Evolutionary conservation across 371 early-diverging fungal species (phyloP).

Genomic region (Zancudomyces culisetae): DNA sequence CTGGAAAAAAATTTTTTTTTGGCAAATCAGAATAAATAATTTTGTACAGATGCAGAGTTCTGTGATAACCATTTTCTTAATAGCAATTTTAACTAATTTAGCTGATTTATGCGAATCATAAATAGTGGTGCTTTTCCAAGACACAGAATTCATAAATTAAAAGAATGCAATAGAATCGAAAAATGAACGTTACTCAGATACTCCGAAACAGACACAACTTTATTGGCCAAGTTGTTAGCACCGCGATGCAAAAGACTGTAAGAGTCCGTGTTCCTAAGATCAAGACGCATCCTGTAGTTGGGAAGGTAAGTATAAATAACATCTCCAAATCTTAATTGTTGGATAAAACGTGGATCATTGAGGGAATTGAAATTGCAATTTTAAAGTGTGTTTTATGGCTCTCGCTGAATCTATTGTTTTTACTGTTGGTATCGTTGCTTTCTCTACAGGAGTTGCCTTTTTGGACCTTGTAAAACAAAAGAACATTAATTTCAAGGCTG

Average conservation of each 20-base stretch:
- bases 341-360: too few relatives aligned
- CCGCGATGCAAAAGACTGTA: constrained; percentile 77
- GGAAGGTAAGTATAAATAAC: constrained; percentile 40
- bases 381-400: background rate
- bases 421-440: too few relatives aligned
- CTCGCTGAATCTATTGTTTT: too few relatives aligned
- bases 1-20: background rate
- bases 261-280: constrained; percentile 67
- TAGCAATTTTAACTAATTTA: too few relatives aligned
- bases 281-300: constrained; percentile 59
- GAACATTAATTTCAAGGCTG: background rate
- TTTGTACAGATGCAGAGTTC: background rate
- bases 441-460: too few relatives aligned
- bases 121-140: too few relatives aligned
- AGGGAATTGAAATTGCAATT: background rate
- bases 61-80: too few relatives aligned
- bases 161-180: too few relatives aligned
- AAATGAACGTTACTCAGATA: background rate
- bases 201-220: constrained; percentile 55
- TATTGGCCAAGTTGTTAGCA: constrained; percentile 70
- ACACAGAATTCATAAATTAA: too few relatives aligned
- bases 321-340: too few relatives aligned
- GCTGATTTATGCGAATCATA: too few relatives aligned
- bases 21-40: background rate
- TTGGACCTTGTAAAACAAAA: too few relatives aligned